These are phyloP conservation scores for Barbarea vulgaris DNA, from an alignment of 345 rosid genomes.

Conservation along the genomic window DNA sequence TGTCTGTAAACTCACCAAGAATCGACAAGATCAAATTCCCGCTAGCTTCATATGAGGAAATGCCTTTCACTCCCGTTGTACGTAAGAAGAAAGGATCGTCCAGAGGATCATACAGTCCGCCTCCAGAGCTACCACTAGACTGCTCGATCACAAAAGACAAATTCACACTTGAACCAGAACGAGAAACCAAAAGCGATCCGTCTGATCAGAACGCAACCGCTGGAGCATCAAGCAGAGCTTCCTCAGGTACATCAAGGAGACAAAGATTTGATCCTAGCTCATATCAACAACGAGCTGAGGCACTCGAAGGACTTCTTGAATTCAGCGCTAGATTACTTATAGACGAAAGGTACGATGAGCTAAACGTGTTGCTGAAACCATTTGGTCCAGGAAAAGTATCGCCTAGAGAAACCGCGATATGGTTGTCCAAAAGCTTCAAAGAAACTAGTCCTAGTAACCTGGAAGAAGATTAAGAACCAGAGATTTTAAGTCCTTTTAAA, in stretches of 20 bases:
- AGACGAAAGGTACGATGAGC: constrained; percentile 92
- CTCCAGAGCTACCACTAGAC: constrained; percentile 58
- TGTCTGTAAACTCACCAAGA: constrained; percentile 92
- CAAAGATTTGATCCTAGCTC: constrained; percentile 87
- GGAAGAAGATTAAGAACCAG: constrained; percentile 50
- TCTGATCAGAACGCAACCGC: constrained; percentile 92
- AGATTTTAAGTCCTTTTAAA: neutral
- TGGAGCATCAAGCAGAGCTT: constrained; percentile 85
- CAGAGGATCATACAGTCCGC: constrained; percentile 64
- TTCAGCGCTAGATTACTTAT: constrained; percentile 90
- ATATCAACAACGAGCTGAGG: constrained; percentile 89
- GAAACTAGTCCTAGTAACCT: constrained; percentile 58
- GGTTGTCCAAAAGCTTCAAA: constrained; percentile 98
- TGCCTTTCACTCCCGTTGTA: constrained; percentile 56
- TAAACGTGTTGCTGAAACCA: constrained; percentile 87
- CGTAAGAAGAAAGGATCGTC: constrained; percentile 53
- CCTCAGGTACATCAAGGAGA: constrained; percentile 62
- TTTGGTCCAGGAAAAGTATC: constrained; percentile 98
- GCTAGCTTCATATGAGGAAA: constrained; percentile 83
- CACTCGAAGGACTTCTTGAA: constrained; percentile 94
- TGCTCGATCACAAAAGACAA: constrained; percentile 87
- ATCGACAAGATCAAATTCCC: constrained; percentile 96
- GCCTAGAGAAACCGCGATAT: constrained; percentile 96
- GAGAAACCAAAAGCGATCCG: constrained; percentile 65
- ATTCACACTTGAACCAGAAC: constrained; percentile 72